A percentile compares a stretch with the other conserved stretches of the same genome.
Conservation (phyloP, 2,329 filamentous ascomycete species). For the Aaosphaeria arxii region DNA sequence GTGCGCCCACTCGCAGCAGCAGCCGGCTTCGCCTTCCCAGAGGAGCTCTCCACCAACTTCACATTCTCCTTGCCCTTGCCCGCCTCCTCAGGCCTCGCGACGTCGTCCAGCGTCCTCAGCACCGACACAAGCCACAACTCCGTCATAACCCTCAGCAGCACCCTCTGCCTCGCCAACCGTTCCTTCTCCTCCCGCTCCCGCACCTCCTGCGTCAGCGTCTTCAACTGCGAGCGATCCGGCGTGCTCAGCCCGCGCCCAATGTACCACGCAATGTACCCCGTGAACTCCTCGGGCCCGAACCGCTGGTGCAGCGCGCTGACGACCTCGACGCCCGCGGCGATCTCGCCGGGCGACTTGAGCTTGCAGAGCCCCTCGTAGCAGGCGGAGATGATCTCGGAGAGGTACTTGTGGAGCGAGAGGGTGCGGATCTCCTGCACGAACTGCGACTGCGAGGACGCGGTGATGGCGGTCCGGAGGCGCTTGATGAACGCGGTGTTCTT, state of each 20-base stretch:
- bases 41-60: conserved; percentile 52
- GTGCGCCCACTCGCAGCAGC: conserved; percentile 50
- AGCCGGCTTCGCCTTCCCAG: conserved; percentile 58
- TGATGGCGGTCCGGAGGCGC: conserved; percentile 85
- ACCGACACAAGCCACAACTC: conserved; percentile 94
- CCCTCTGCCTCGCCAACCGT: conserved; percentile 77
- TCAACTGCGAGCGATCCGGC: conserved; percentile 81
- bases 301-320: conserved; percentile 94
- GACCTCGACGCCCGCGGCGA: conserved; percentile 87
- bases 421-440: conserved; percentile 89
- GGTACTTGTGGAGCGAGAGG: conserved; percentile 90
- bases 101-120: conserved; percentile 74
- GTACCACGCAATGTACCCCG: conserved; percentile 86
- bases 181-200: conserved; percentile 97
- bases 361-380: conserved; percentile 93
- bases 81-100: conserved; percentile 63
- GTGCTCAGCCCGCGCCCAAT: conserved; percentile 87
- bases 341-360: conserved; percentile 87
- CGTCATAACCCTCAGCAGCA: conserved; percentile 84
- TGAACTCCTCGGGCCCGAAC: conserved; percentile 88
- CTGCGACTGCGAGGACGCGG: conserved; percentile 71
- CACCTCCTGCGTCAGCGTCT: conserved; percentile 73
- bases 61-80: conserved; percentile 56
- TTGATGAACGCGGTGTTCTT: conserved; percentile 99
- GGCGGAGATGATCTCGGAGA: conserved; percentile 94